phyloP scores from a whole-genome alignment of 192 early-diverging fungal species.

The Borealophlyctis nickersoniae region DNA sequence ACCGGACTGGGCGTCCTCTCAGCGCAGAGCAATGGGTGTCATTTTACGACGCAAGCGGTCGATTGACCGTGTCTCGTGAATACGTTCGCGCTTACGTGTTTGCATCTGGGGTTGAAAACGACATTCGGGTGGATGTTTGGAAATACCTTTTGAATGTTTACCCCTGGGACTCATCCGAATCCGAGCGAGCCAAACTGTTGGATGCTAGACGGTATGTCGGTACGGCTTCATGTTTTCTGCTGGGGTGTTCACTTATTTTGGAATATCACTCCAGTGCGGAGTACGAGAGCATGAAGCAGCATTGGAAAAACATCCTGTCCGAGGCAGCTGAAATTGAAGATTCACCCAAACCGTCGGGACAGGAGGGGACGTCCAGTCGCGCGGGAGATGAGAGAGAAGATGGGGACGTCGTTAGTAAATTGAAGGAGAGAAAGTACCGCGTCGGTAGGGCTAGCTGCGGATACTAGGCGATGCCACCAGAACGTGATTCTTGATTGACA shows the following conservation, averaged over 20 bases:
- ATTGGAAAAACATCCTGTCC: slow-evolving; percentile 44
- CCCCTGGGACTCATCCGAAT: slow-evolving; percentile 76
- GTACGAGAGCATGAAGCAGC: slow-evolving; percentile 40
- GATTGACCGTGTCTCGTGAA: slow-evolving; percentile 21
- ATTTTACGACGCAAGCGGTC: slow-evolving; percentile 39
- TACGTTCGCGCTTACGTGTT: slow-evolving; percentile 41
- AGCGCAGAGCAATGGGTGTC: slow-evolving; percentile 40
- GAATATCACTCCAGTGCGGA: slow-evolving; percentile 13
- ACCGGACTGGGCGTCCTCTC: slow-evolving; percentile 32
- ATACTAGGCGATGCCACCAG: slow-evolving; percentile 1
- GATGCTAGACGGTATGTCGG: slow-evolving; percentile 36
- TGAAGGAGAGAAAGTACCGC: slow-evolving; percentile 52
- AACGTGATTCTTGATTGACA: not conserved
- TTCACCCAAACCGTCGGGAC: slow-evolving; percentile 3
- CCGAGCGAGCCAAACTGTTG: slow-evolving; percentile 60
- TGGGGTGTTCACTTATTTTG: not conserved
- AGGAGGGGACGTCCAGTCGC: not conserved
- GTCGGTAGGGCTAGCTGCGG: slow-evolving; percentile 32
- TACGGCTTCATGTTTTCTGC: not conserved
- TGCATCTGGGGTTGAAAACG: slow-evolving; percentile 68
- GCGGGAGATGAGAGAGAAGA: slow-evolving; percentile 54
- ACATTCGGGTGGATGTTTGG: slow-evolving; percentile 82
- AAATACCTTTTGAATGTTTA: slow-evolving; percentile 83
- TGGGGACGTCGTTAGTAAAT: slow-evolving; percentile 47
- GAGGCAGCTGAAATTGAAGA: slow-evolving; percentile 26